Conservation (phyloP, 208 protist genomes). For the Acanthamoeba quina region DNA sequence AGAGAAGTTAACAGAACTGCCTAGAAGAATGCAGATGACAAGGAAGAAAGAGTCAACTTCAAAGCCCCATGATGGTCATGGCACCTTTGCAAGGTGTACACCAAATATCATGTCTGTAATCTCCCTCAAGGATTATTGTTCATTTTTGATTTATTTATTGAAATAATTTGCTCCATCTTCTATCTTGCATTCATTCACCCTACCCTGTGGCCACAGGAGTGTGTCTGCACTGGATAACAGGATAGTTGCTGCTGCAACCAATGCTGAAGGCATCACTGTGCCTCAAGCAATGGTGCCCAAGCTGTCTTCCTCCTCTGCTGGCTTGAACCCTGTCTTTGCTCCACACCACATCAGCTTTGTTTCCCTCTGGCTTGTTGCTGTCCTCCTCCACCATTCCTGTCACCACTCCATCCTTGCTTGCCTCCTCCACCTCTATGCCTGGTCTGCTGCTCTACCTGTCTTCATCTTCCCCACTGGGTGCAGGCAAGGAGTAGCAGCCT, state of each 20-base stretch:
- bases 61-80: background rate
- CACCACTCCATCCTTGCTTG: background rate
- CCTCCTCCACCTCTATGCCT: background rate
- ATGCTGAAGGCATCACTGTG: background rate
- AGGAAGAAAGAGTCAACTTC: background rate
- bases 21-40: background rate
- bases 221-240: background rate
- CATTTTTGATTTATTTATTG: constrained; percentile 3
- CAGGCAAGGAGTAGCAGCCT: background rate
- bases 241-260: background rate
- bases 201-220: background rate
- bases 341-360: background rate
- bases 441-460: background rate
- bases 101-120: background rate
- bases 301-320: background rate
- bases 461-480: background rate
- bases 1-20: background rate
- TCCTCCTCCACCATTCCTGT: background rate
- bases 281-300: background rate
- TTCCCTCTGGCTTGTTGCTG: background rate
- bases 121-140: background rate
- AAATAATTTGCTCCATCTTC: background rate
- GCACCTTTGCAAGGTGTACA: background rate
- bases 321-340: background rate
- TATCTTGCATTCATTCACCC: background rate